Evolutionary conservation across 441 rosid species (phyloP).

Genomic region (Hura crepitans): DNA sequence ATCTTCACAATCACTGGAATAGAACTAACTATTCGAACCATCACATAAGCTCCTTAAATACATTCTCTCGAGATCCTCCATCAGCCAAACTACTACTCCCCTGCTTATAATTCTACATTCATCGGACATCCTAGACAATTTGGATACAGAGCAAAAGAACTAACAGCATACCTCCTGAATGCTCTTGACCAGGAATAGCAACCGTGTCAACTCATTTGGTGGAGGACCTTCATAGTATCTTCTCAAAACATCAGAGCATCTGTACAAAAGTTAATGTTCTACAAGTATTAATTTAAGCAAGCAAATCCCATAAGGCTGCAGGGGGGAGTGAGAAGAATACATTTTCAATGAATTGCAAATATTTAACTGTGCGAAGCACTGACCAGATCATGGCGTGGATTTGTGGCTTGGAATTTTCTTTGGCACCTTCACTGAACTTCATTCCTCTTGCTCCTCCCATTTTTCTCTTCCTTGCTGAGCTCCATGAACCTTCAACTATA

Average conservation of each 20-base stretch:
- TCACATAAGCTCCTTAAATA: background rate
- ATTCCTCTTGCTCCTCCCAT: constrained; percentile 33
- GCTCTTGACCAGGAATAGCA: background rate
- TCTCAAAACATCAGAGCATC: constrained; percentile 28
- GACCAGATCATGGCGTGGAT: constrained; percentile 29
- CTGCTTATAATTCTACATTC: background rate
- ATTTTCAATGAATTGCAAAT: background rate
- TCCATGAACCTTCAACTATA: constrained; percentile 74
- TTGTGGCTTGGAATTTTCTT: constrained; percentile 17
- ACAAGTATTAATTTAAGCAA: constrained; percentile 11
- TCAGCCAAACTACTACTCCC: background rate
- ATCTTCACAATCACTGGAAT: too few relatives aligned
- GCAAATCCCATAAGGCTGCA: background rate
- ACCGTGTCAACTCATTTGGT: background rate
- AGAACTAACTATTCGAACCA: background rate
- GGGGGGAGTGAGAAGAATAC: background rate
- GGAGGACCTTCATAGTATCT: background rate
- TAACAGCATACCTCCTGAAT: too few relatives aligned
- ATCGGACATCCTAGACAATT: background rate
- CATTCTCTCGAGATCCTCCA: background rate
- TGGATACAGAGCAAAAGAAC: background rate
- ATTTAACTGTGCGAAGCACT: constrained; percentile 7
- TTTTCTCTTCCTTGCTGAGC: constrained; percentile 52
- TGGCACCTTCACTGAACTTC: constrained; percentile 23
- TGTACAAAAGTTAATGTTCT: constrained; percentile 22